Evolutionary conservation across 371 early-diverging fungal genomes (phyloP).

Genomic region (Mucor ambiguus): DNA sequence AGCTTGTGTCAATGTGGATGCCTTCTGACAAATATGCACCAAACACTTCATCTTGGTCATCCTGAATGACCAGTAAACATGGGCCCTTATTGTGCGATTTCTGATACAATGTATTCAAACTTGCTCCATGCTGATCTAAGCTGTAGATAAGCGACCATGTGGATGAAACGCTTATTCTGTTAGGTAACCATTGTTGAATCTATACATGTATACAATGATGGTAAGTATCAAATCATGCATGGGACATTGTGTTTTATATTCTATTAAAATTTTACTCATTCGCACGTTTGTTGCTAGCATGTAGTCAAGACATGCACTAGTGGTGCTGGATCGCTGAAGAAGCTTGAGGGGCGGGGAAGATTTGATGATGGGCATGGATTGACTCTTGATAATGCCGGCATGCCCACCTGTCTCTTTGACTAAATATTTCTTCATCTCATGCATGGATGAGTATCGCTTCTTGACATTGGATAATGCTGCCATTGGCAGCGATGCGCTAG

Average conservation of each 20-base stretch:
- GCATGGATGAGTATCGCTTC: neutral
- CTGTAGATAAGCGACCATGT: conserved; percentile 42
- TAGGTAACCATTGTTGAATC: conserved; percentile 31
- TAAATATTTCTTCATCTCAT: conserved; percentile 9
- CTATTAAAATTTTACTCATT: conserved; percentile 14
- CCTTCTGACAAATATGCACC: conserved; percentile 46
- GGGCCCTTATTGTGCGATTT: conserved; percentile 25
- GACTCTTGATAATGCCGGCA: neutral
- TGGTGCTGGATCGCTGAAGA: conserved; percentile 14
- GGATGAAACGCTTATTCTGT: conserved; percentile 28
- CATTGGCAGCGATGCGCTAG: neutral
- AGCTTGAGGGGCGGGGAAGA: neutral
- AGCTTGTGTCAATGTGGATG: conserved; percentile 25
- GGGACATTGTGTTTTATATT: neutral
- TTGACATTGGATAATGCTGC: neutral
- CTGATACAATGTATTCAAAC: conserved; percentile 35
- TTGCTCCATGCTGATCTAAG: conserved; percentile 45
- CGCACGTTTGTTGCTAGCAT: conserved; percentile 32
- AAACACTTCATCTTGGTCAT: conserved; percentile 31
- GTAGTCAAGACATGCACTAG: conserved; percentile 26
- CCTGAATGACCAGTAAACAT: conserved; percentile 36
- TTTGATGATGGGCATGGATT: neutral
- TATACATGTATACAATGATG: neutral
- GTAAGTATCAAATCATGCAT: neutral
- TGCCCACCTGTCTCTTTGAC: neutral